phyloP scores from a whole-genome alignment of 139 green algal genomes.

The Gonium pectorale region DNA sequence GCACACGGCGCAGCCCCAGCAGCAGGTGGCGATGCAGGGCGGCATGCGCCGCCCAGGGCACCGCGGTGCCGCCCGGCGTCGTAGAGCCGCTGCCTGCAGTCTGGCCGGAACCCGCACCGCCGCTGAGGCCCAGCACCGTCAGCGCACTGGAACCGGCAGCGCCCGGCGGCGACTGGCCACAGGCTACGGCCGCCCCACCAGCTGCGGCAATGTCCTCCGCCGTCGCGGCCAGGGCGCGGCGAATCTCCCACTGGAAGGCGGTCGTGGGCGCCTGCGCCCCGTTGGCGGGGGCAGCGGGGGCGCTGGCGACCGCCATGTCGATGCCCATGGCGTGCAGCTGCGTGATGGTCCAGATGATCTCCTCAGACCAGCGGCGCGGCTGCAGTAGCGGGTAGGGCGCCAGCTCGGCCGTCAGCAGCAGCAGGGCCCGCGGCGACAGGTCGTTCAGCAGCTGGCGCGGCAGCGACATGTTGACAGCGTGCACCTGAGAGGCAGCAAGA shows the following conservation, averaged over 20 bases:
- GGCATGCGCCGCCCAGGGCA: conserved; percentile 35
- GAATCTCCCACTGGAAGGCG: conserved; percentile 41
- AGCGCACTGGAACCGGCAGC: background rate
- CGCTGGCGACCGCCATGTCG: conserved; percentile 3
- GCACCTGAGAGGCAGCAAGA: background rate
- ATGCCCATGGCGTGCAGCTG: conserved; percentile 44
- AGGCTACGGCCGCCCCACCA: background rate
- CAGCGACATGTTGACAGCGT: conserved; percentile 45
- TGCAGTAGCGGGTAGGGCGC: conserved; percentile 33
- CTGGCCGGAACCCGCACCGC: background rate
- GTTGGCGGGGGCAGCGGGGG: background rate
- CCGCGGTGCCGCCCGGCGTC: background rate
- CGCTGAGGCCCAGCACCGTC: background rate
- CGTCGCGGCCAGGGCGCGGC: conserved; percentile 20
- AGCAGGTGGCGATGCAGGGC: conserved; percentile 42
- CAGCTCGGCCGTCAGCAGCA: conserved; percentile 43
- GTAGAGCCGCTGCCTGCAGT: background rate
- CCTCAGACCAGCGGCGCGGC: conserved; percentile 41
- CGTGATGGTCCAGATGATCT: conserved; percentile 30
- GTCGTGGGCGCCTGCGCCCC: background rate
- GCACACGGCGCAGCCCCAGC: conserved; percentile 35
- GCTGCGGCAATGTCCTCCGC: conserved; percentile 30
- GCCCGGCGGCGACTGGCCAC: conserved; percentile 28
- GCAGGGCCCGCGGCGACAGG: conserved; percentile 26
- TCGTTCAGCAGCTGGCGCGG: conserved; percentile 47